Evolutionary conservation across 2,329 filamentous ascomycete species (phyloP).

Genomic region (Thielaviopsis ethacetica): DNA sequence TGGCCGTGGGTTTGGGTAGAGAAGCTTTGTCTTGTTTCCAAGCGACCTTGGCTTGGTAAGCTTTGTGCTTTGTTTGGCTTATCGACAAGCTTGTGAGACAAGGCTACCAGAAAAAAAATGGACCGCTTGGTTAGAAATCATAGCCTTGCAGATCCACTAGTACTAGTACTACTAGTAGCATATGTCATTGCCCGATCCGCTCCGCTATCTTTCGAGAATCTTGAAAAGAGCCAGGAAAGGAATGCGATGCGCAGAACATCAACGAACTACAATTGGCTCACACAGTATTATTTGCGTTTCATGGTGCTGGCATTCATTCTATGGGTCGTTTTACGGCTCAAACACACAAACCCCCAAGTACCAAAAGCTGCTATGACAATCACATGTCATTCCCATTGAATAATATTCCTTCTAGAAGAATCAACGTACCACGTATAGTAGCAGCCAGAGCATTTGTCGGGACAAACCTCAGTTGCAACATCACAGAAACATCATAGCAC

Average conservation of each 20-base stretch:
- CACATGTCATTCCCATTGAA: not conserved
- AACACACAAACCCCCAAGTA: not conserved
- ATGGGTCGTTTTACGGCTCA: not conserved
- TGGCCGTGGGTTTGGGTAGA: not conserved
- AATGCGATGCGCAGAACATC: too few relatives aligned
- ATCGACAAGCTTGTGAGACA: not conserved
- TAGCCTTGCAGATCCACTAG: slow-evolving; percentile 3
- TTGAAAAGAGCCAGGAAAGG: too few relatives aligned
- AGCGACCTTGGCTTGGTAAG: not conserved
- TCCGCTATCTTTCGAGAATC: too few relatives aligned
- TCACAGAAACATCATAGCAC: too few relatives aligned
- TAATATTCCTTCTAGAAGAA: not conserved
- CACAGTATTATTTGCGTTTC: not conserved
- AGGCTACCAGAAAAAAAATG: not conserved
- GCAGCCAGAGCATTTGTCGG: too few relatives aligned
- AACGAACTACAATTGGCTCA: not conserved
- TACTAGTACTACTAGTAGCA: too few relatives aligned
- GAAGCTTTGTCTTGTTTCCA: not conserved
- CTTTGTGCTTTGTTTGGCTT: not conserved
- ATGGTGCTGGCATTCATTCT: not conserved
- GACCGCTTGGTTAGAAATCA: not conserved
- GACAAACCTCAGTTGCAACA: not conserved
- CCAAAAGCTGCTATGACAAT: not conserved
- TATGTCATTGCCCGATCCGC: too few relatives aligned
- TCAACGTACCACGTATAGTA: not conserved